These are phyloP conservation scores for Rhodotorula kratochvilovae DNA, from an alignment of 768 basidiomycete genomes.

Conservation along the genomic window DNA sequence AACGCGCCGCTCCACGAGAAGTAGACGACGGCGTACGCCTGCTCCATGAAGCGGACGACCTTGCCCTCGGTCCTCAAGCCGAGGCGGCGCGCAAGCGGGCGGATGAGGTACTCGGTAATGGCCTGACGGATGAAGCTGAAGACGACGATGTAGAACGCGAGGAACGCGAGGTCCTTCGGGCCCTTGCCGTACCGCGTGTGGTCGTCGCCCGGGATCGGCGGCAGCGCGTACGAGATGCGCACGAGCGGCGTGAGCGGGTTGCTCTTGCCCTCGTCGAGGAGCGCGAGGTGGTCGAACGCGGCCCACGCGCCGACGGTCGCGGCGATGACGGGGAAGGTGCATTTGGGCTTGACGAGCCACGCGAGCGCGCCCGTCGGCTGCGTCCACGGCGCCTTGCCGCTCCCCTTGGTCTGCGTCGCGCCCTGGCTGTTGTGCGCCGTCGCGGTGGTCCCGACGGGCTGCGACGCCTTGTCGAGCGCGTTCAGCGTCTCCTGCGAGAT, in stretches of 20 bases:
- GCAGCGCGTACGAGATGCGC: conserved; percentile 64
- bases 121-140: conserved; percentile 82
- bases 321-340: conserved; percentile 63
- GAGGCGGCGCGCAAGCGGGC: conserved; percentile 64
- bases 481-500: background rate
- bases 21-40: conserved; percentile 80
- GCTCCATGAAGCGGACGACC: conserved; percentile 81
- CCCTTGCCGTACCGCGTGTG: conserved; percentile 53
- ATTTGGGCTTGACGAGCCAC: conserved; percentile 34
- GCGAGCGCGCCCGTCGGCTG: conserved; percentile 12
- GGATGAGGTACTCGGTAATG: conserved; percentile 61
- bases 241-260: conserved; percentile 75
- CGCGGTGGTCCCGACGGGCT: background rate
- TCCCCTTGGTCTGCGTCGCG: too few relatives aligned
- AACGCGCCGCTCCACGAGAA: conserved; percentile 65
- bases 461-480: background rate
- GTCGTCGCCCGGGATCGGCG: conserved; percentile 55
- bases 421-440: background rate
- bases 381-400: conserved; percentile 5
- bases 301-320: conserved; percentile 60
- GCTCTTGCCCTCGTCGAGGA: conserved; percentile 46
- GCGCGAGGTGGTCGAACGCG: conserved; percentile 62
- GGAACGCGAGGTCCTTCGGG: conserved; percentile 68
- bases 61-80: conserved; percentile 66
- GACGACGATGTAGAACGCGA: conserved; percentile 76